Conservation (phyloP, 441 rosid genomes). For the Biscutella laevigata region DNA sequence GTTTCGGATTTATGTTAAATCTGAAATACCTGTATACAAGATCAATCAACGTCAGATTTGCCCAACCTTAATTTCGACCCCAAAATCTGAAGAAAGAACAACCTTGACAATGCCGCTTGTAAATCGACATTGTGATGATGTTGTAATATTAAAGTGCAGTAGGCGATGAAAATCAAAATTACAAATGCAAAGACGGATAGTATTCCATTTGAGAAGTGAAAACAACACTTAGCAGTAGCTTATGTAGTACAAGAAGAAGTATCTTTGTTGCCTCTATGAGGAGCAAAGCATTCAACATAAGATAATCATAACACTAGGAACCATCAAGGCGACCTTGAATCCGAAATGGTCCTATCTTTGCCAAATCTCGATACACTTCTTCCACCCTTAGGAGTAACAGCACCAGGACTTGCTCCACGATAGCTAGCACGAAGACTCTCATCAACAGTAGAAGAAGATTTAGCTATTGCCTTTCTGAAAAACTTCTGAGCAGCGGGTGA, state of each 20-base stretch:
- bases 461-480: constrained; percentile 73
- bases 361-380: constrained; percentile 77
- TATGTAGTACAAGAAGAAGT: constrained; percentile 12
- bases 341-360: constrained; percentile 51
- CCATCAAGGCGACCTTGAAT: constrained; percentile 66
- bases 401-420: constrained; percentile 60
- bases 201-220: background rate
- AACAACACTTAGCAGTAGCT: background rate
- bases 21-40: no score
- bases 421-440: constrained; percentile 91
- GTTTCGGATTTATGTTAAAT: no score
- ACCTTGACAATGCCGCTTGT: background rate
- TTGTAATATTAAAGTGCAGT: background rate
- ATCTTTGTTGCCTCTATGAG: constrained; percentile 13
- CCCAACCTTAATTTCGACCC: no score
- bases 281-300: constrained; percentile 20
- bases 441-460: constrained; percentile 73
- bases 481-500: constrained; percentile 98
- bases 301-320: constrained; percentile 30
- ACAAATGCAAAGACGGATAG: background rate
- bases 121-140: background rate
- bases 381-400: constrained; percentile 58
- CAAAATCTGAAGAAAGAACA: background rate
- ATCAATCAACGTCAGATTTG: no score
- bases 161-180: background rate